Evolutionary conservation across 768 basidiomycete species (phyloP).

Genomic region (Gymnopilus dilepis): DNA sequence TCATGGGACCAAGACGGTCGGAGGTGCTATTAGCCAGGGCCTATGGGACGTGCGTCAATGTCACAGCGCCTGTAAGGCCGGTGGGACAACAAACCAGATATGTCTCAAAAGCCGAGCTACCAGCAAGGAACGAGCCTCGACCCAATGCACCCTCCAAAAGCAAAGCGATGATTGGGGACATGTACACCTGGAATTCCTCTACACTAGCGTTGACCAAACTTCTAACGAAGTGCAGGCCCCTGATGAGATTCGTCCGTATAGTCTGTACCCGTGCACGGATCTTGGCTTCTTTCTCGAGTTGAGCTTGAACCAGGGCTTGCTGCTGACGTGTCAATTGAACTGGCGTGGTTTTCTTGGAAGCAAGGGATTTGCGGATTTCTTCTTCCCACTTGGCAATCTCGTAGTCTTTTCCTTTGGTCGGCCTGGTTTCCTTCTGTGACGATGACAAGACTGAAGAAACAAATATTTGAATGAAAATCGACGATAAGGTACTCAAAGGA

Average conservation of each 20-base stretch:
- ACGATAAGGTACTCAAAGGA: no score
- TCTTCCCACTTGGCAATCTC: conserved; percentile 96
- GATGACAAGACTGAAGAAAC: conserved; percentile 61
- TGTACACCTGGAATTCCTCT: conserved; percentile 58
- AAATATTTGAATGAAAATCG: no score
- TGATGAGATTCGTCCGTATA: conserved; percentile 59
- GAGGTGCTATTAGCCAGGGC: conserved; percentile 74
- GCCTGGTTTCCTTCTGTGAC: conserved; percentile 55
- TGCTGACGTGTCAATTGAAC: conserved; percentile 81
- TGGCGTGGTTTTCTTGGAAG: conserved; percentile 72
- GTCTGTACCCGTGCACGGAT: conserved; percentile 64
- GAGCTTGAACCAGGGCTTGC: conserved; percentile 80
- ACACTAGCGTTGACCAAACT: conserved; percentile 58
- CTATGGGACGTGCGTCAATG: conserved; percentile 40
- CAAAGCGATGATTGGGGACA: conserved; percentile 62
- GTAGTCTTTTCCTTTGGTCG: conserved; percentile 82
- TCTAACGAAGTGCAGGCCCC: conserved; percentile 73
- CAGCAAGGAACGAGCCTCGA: conserved; percentile 66
- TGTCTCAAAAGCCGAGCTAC: conserved; percentile 66
- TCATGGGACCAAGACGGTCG: conserved; percentile 69
- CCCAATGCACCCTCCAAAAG: conserved; percentile 71
- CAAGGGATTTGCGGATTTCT: conserved; percentile 85
- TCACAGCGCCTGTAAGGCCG: background rate
- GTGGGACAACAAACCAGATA: conserved; percentile 67
- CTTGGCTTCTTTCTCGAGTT: conserved; percentile 78